phyloP scores from a whole-genome alignment of 148 eudicot species.

The Silene latifolia region DNA sequence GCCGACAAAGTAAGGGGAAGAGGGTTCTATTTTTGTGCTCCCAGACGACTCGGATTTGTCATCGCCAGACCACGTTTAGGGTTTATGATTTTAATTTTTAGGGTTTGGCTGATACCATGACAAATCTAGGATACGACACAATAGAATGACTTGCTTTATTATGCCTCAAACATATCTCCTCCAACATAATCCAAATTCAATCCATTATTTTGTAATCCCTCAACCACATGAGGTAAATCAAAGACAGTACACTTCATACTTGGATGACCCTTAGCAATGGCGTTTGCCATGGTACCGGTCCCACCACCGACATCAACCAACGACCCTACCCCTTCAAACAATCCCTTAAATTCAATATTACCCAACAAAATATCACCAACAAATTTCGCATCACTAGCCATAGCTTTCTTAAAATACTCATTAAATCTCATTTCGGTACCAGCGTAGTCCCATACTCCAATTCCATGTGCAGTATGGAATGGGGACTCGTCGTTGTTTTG shows the following conservation, averaged over 20 bases:
- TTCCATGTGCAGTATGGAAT: conserved; percentile 29
- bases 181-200: conserved; percentile 31
- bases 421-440: neutral
- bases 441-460: conserved; percentile 23
- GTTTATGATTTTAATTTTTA: too few species aligned
- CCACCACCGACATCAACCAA: conserved; percentile 47
- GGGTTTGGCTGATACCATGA: too few species aligned
- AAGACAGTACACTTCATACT: conserved; percentile 32
- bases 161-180: conserved; percentile 39
- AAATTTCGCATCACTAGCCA: conserved; percentile 37
- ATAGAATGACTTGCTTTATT: too few species aligned
- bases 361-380: conserved; percentile 14
- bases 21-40: too few species aligned
- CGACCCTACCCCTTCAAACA: conserved; percentile 27
- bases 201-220: conserved; percentile 17
- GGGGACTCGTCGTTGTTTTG: conserved; percentile 10
- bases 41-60: too few species aligned
- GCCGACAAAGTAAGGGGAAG: too few species aligned
- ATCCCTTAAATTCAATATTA: conserved; percentile 12
- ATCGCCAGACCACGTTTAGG: too few species aligned
- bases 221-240: conserved; percentile 41
- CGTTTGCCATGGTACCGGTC: conserved; percentile 25
- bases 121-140: too few species aligned
- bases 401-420: conserved; percentile 25
- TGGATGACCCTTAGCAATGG: conserved; percentile 33